Evolutionary conservation across 2,329 filamentous ascomycete genomes (phyloP), one percentile per base, ranked within the genome.

Genomic region (Penicillium frequentans): DNA sequence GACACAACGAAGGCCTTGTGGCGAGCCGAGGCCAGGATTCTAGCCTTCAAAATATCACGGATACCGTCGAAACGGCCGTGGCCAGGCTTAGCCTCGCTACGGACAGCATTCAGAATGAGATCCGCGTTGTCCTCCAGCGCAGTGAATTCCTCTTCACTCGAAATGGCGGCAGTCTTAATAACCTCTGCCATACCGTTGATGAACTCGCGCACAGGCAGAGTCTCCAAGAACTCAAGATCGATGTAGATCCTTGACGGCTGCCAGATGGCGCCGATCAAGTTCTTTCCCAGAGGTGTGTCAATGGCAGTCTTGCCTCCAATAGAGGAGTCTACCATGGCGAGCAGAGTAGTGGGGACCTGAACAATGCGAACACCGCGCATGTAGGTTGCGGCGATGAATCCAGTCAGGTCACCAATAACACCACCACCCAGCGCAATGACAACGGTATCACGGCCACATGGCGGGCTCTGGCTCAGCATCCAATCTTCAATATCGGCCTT

Each of bases 121-220:
- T 88, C 79, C 1, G 93, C 92, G 67, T 95, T 91, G 64, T 89
- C 82, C 73, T 99, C 95, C 19, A 99, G 81, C 13, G 89, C 75
- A 44, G 88, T 84, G 72, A 99, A 99, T 70, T 97, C 93, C 10
- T 82, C 77, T 75, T 96, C 91, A 68, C 96, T 86, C 86, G 93
- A 97, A 67, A 99, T 98, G 53, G 95, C 95, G 3, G 95, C 95
- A 3, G 95, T 99, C 84, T 97, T 97, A 73, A 97, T 84, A 29
- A 99, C 93, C 79, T 99, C 95, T 26, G 93, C 95, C 93, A 99
- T 97, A 59, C 95, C 95, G 73, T 99, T 99, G 76, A 97, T 92
- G 70, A 99, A 93, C 76, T 99, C 93, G 64, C 95, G 84, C 63
- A 89, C 87, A 1, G 93, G 93, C 21, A 99, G 81, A 1, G 92